Evolutionary conservation across 2,329 filamentous ascomycete genomes (phyloP).

Genomic region (Fusarium guadeloupense): DNA sequence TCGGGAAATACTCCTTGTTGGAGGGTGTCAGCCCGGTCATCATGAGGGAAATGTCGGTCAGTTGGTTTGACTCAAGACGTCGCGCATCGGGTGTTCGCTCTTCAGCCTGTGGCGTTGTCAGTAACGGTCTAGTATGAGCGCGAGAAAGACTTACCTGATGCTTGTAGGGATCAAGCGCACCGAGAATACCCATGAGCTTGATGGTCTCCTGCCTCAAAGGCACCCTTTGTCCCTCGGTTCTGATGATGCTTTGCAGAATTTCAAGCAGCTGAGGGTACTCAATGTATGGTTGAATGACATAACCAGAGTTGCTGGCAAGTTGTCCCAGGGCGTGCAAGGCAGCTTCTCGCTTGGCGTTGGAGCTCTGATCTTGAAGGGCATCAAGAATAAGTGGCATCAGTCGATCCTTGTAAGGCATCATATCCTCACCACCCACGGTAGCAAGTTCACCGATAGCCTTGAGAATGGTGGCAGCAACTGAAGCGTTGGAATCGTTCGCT

Average conservation of each 20-base stretch:
- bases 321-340: slow-evolving; percentile 91
- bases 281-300: slow-evolving; percentile 95
- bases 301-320: slow-evolving; percentile 93
- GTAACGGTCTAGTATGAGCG: background rate
- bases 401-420: slow-evolving; percentile 88
- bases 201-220: slow-evolving; percentile 92
- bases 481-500: slow-evolving; percentile 82
- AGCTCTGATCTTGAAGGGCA: slow-evolving; percentile 92
- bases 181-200: slow-evolving; percentile 93
- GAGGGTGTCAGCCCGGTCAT: slow-evolving; percentile 97
- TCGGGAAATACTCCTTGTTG: slow-evolving; percentile 98
- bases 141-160: slow-evolving; percentile 68
- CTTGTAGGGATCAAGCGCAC: slow-evolving; percentile 94
- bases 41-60: slow-evolving; percentile 96
- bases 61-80: slow-evolving; percentile 67
- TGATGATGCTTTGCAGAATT: slow-evolving; percentile 92
- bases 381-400: slow-evolving; percentile 96
- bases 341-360: slow-evolving; percentile 87
- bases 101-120: slow-evolving; percentile 73
- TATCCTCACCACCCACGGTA: slow-evolving; percentile 91
- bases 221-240: slow-evolving; percentile 85
- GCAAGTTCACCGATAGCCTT: slow-evolving; percentile 94
- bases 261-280: slow-evolving; percentile 95
- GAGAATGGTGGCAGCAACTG: slow-evolving; percentile 93
- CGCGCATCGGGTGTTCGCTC: slow-evolving; percentile 84